Conservation (phyloP, 2,329 filamentous ascomycete genomes). For the Gnomoniopsis smithogilvyi region DNA sequence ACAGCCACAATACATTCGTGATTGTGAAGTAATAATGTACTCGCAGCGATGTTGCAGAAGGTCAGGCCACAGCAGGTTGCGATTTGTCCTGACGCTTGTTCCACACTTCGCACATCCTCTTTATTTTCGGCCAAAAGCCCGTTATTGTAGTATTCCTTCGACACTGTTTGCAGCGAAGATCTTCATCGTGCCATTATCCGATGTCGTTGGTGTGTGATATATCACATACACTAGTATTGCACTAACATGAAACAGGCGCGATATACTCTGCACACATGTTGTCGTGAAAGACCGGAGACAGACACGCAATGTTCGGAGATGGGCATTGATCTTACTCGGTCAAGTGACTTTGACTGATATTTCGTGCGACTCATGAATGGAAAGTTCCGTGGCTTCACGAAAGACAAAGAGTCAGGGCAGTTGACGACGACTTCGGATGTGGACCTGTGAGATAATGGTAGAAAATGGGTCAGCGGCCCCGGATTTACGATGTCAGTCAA, state of each 20-base stretch:
- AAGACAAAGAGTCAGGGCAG: too few species aligned
- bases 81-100: not conserved
- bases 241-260: not conserved
- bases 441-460: not conserved
- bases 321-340: not conserved
- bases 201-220: not conserved
- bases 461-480: not conserved
- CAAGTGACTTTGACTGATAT: not conserved
- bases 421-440: not conserved
- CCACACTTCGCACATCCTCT: not conserved
- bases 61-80: not conserved
- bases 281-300: not conserved
- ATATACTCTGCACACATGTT: not conserved
- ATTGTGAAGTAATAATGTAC: not conserved
- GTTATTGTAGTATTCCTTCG: not conserved
- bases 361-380: not conserved
- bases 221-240: not conserved
- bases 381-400: not conserved
- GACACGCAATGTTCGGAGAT: not conserved
- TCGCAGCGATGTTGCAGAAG: not conserved
- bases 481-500: not conserved
- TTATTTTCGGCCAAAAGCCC: not conserved
- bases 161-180: not conserved
- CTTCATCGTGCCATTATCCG: not conserved
- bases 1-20: too few species aligned